Percentiles rank a stretch among this genome's conserved stretches.
Evolutionary conservation across 495 filamentous ascomycete genomes (phyloP).

Genomic region (Penicillium soppii): DNA sequence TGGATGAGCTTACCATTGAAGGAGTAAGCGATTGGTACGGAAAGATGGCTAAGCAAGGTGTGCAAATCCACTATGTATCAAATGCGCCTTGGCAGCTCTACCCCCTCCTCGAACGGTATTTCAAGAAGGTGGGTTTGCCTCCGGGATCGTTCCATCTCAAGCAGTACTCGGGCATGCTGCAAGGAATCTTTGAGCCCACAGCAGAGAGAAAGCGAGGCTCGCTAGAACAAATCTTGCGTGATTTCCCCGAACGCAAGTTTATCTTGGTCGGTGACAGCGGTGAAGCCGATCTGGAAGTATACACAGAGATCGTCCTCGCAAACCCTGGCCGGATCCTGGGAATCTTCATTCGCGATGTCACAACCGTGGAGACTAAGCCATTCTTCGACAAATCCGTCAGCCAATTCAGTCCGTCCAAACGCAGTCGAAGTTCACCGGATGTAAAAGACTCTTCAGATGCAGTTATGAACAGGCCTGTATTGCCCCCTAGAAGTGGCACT

Average conservation of each 20-base stretch:
- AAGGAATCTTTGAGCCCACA: conserved; percentile 97
- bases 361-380: conserved; percentile 62
- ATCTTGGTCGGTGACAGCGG: conserved; percentile 93
- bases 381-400: conserved; percentile 76
- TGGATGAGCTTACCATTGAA: conserved; percentile 74
- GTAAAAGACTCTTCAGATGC: conserved; percentile 29
- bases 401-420: conserved; percentile 23
- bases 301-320: conserved; percentile 83
- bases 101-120: conserved; percentile 80
- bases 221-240: conserved; percentile 77
- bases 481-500: conserved; percentile 33
- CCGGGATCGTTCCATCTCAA: conserved; percentile 91
- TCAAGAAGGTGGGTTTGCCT: conserved; percentile 76
- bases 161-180: conserved; percentile 90
- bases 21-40: conserved; percentile 91
- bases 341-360: conserved; percentile 94
- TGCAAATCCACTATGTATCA: conserved; percentile 86
- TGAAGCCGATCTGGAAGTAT: conserved; percentile 95
- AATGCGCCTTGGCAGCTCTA: conserved; percentile 97
- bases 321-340: conserved; percentile 79
- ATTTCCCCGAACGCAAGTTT: conserved; percentile 89
- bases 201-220: conserved; percentile 89
- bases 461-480: conserved; percentile 26
- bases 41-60: conserved; percentile 71
- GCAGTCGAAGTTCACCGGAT: conserved; percentile 30